These are phyloP conservation scores for Helichrysum umbraculigerum DNA, from an alignment of 129 eudicot genomes.

Conservation along the genomic window DNA sequence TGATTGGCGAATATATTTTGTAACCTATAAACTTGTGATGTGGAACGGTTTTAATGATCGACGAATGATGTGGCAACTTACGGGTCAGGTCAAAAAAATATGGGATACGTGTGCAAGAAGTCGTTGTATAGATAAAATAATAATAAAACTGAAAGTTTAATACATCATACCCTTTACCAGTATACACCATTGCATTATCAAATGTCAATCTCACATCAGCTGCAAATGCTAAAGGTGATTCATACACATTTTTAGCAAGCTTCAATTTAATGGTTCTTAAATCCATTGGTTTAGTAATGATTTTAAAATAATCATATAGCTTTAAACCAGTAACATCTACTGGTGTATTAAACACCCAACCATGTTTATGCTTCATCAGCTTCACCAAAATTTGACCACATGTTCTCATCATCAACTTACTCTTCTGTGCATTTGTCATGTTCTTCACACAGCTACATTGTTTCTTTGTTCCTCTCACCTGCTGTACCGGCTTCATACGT, in stretches of 20 bases:
- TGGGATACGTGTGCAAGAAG: too few species aligned
- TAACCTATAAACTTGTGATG: too few species aligned
- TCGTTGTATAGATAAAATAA: too few species aligned
- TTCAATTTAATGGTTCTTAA: too few species aligned
- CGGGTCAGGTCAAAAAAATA: too few species aligned
- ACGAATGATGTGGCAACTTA: too few species aligned
- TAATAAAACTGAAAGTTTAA: too few species aligned
- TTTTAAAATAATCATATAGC: constrained; percentile 42
- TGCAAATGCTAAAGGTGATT: constrained; percentile 47
- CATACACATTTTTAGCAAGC: too few species aligned
- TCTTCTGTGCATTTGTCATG: background rate
- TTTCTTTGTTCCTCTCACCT: constrained; percentile 24
- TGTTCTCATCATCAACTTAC: constrained; percentile 40
- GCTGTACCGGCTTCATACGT: constrained; percentile 5
- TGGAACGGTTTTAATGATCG: too few species aligned
- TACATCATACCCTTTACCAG: constrained; percentile 52
- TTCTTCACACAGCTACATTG: constrained; percentile 23
- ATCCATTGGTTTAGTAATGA: constrained; percentile 53
- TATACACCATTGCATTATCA: constrained; percentile 60
- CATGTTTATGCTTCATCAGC: constrained; percentile 47
- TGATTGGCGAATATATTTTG: too few species aligned
- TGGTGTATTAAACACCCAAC: constrained; percentile 56
- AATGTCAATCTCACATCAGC: constrained; percentile 59
- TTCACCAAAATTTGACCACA: constrained; percentile 44
- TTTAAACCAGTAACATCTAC: constrained; percentile 48